Conservation (phyloP, 257 asterid genomes). For the Nicotiana knightiana region DNA sequence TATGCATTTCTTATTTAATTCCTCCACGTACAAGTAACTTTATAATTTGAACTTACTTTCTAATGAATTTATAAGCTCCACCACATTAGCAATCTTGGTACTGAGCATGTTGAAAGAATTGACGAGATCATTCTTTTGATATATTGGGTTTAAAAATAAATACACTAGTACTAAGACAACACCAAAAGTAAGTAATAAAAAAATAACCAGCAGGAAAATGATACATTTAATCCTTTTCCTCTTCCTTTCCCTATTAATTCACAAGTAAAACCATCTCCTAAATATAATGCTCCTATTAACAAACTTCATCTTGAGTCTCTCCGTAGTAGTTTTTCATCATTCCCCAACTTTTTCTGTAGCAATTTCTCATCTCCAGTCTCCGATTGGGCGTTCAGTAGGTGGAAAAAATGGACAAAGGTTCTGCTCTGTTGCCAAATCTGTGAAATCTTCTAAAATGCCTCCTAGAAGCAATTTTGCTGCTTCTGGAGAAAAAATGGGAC, state of each 20-base stretch:
- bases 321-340: background rate
- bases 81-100: too few relatives aligned
- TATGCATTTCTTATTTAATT: too few relatives aligned
- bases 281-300: background rate
- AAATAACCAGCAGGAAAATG: background rate
- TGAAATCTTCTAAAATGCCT: slow-evolving; percentile 6
- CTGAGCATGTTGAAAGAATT: background rate
- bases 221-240: background rate
- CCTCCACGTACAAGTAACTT: too few relatives aligned
- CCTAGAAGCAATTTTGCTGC: background rate
- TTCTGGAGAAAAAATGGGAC: slow-evolving; percentile 35
- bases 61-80: too few relatives aligned
- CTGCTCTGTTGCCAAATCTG: slow-evolving; percentile 12
- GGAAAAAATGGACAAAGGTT: background rate
- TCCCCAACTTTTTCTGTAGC: background rate
- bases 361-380: background rate
- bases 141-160: background rate
- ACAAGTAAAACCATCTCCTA: background rate
- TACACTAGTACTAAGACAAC: background rate
- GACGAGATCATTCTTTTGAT: background rate
- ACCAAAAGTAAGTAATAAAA: background rate
- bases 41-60: too few relatives aligned
- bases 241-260: background rate
- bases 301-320: background rate
- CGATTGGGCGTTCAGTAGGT: background rate